Evolutionary conservation across 768 basidiomycete species (phyloP).

Genomic region (Termitomyces sp.): DNA sequence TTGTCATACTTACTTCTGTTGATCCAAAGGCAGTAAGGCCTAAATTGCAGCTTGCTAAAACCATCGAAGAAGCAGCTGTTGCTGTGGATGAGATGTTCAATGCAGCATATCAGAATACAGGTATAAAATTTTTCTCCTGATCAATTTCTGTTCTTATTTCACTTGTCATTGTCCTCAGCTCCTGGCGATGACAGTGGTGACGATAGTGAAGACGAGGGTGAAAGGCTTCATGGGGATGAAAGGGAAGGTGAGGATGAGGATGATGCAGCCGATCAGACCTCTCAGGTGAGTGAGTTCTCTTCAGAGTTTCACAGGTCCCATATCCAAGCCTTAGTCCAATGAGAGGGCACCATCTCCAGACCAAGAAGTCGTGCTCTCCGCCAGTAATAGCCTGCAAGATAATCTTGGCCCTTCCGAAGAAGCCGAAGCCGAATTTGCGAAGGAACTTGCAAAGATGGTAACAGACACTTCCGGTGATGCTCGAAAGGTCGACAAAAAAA

Average conservation of each 20-base stretch:
- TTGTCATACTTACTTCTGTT: not conserved
- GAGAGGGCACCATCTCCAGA: constrained; percentile 82
- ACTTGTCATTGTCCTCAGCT: constrained; percentile 12
- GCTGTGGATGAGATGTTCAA: constrained; percentile 91
- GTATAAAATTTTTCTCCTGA: constrained; percentile 28
- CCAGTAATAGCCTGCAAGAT: constrained; percentile 53
- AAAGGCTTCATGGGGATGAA: constrained; percentile 40
- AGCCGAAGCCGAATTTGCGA: constrained; percentile 89
- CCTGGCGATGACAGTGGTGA: constrained; percentile 51
- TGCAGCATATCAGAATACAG: constrained; percentile 52
- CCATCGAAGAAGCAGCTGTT: constrained; percentile 76
- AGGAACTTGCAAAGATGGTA: constrained; percentile 93
- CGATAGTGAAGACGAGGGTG: constrained; percentile 63
- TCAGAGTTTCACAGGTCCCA: not conserved
- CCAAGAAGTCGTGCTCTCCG: constrained; percentile 63
- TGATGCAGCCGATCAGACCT: constrained; percentile 45
- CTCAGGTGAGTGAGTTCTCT: constrained; percentile 37
- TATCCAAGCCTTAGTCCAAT: constrained; percentile 33
- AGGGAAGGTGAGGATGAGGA: constrained; percentile 62
- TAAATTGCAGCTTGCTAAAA: constrained; percentile 63
- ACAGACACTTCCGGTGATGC: constrained; percentile 81
- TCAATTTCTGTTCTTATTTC: not conserved
- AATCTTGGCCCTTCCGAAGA: constrained; percentile 80
- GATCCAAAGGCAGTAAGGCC: constrained; percentile 73
- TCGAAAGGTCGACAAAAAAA: constrained; percentile 83